Conservation (phyloP, 2,329 filamentous ascomycete species). For the Aspergillus fumigatus region DNA sequence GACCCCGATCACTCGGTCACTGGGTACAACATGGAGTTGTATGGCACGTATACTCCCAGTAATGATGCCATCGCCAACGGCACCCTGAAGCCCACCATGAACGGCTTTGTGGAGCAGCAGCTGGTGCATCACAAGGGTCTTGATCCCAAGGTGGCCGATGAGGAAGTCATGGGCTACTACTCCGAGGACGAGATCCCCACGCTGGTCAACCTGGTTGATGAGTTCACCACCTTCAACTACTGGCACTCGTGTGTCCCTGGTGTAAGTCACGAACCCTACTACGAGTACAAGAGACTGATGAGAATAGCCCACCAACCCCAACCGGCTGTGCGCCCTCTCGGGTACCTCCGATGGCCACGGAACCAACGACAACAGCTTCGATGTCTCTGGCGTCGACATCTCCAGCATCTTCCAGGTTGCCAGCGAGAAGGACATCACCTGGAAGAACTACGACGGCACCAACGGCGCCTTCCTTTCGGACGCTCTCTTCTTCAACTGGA, state of each 20-base stretch:
- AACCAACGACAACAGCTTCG: conserved; percentile 22
- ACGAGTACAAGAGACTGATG: conserved; percentile 2
- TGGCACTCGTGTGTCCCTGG: conserved; percentile 40
- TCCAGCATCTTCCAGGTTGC: conserved; percentile 36
- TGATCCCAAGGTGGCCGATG: conserved; percentile 19
- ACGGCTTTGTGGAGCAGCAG: conserved; percentile 39
- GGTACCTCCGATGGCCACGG: conserved; percentile 27
- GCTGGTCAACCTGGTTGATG: conserved; percentile 33
- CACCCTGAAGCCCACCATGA: conserved; percentile 22
- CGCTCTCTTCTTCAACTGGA: conserved; percentile 28
- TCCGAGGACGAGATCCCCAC: conserved; percentile 38
- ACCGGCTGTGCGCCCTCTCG: conserved; percentile 27
- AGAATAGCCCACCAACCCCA: conserved; percentile 38
- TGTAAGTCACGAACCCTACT: conserved; percentile 20
- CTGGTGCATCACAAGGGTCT: conserved; percentile 27
- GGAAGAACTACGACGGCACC: conserved; percentile 27
- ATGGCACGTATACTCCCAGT: conserved; percentile 33
- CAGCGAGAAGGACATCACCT: conserved; percentile 23
- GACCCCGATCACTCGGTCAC: conserved; percentile 38
- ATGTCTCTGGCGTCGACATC: conserved; percentile 10
- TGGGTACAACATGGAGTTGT: conserved; percentile 42
- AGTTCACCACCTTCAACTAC: conserved; percentile 40
- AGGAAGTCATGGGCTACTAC: conserved; percentile 42
- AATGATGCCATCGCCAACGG: conserved; percentile 30
- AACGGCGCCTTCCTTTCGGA: conserved; percentile 19